Evolutionary conservation across 129 eudicot species (phyloP), one percentile per base, ranked within the genome.

Genomic region (Arctium minus): DNA sequence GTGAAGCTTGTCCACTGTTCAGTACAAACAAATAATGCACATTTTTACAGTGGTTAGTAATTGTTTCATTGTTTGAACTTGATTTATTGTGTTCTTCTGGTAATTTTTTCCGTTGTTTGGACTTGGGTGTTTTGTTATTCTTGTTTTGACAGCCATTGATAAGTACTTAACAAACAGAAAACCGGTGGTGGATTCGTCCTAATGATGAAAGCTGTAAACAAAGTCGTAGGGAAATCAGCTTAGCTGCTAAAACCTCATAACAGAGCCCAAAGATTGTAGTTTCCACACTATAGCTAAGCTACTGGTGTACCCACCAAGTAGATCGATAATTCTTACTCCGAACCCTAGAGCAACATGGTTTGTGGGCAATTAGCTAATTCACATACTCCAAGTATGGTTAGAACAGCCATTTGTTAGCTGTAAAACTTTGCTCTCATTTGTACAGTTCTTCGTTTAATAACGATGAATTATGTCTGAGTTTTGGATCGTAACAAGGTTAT

Each of bases 311-410:
- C 99, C 81, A 96, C 92, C 86, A 96, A 78, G 83, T 96, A 93
- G 79, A 96, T 93, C 11, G 96, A 91, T 96, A 74, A 96, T 91
- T 75, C 89, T 88, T 12, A 94, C 98, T 27, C 96, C 96, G 53
- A 79, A 89, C 97, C 74, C 99, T 98, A 46, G 96, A 93, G 62
- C 97, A 22, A 94, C 3, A 97, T 96, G 76, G 98, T 96, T 84
- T 96, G 98, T 85, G 99, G 99, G 80, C 98, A 33, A 53, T 96
- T 96, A 10, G 99, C 99, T 5, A 96, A 80, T 87, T 96, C 98
- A 72, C 99, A 93, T 22, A 93, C 73, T 78, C 98, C 98, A 78
- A 96, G 87, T 72, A 96, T 84, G 46, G 98, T 97, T 48, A 96
- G 83, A 64, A 87, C 91, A 5, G 94, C 88, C 82, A 87, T 79